Evolutionary conservation across 164 flowering plant genomes (phyloP).

Genomic region (Saururus chinensis): DNA sequence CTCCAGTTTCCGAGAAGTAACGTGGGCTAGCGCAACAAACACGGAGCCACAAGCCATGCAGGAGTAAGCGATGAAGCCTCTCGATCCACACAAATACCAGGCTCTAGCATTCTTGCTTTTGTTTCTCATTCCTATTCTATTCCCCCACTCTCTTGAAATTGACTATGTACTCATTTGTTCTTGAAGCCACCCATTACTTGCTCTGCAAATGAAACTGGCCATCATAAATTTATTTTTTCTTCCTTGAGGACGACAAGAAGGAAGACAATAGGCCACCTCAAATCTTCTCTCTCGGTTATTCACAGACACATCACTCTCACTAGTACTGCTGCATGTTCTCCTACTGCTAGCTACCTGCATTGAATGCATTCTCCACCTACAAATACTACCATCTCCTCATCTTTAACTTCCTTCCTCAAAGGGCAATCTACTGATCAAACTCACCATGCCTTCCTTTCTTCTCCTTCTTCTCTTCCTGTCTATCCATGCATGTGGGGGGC

Average conservation of each 20-base stretch:
- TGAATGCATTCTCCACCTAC: constrained; percentile 34
- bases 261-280: constrained; percentile 4
- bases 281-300: constrained; percentile 10
- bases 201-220: neutral
- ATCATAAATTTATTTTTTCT: too few relatives aligned
- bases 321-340: constrained; percentile 55
- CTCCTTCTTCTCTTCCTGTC: constrained; percentile 20
- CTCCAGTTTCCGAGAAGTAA: constrained; percentile 3
- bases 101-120: constrained; percentile 11
- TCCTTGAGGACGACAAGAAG: neutral
- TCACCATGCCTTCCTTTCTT: constrained; percentile 18
- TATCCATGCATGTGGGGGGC: constrained; percentile 28
- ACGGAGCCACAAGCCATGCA: constrained; percentile 20
- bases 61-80: constrained; percentile 8
- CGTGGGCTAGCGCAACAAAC: constrained; percentile 18
- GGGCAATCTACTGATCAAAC: neutral
- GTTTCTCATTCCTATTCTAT: constrained; percentile 1
- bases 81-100: constrained; percentile 15
- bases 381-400: constrained; percentile 17
- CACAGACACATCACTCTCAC: constrained; percentile 26
- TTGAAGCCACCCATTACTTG: neutral
- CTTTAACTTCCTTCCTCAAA: constrained; percentile 1
- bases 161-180: neutral
- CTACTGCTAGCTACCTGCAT: constrained; percentile 34
- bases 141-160: neutral